Percentiles rank a stretch among this genome's conserved stretches.
Evolutionary conservation across 2,329 filamentous ascomycete species (phyloP).

Genomic region (Pestalotiopsis fici): DNA sequence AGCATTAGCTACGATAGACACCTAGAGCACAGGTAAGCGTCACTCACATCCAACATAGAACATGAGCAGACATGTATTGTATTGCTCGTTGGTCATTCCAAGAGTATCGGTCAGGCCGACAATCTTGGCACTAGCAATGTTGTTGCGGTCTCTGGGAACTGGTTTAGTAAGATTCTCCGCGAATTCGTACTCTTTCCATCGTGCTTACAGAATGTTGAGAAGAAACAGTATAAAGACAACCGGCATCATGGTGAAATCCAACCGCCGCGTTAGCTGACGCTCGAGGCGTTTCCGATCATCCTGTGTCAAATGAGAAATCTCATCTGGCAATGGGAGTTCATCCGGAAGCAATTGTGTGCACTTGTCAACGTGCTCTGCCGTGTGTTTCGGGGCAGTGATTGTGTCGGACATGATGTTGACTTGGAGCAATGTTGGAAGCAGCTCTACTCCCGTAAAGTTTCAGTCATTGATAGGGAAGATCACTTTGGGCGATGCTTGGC

Average conservation of each 20-base stretch:
- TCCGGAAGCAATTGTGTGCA: conserved; percentile 1
- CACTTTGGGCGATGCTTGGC: not conserved
- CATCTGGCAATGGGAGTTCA: conserved; percentile 7
- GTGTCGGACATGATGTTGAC: conserved; percentile 3
- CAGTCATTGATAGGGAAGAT: not conserved
- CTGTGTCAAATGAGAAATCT: not conserved
- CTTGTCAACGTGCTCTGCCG: conserved; percentile 4
- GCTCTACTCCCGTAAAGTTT: not conserved
- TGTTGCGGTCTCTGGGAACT: conserved; percentile 13
- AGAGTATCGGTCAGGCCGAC: conserved; percentile 12
- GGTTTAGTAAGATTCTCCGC: not conserved
- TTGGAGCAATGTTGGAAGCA: not conserved
- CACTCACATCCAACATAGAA: conserved; percentile 16
- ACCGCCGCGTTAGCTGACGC: conserved; percentile 2
- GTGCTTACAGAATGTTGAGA: conserved; percentile 15
- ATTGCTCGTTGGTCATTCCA: conserved; percentile 13
- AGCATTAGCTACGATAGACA: conserved; percentile 7
- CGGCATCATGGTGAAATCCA: conserved; percentile 16
- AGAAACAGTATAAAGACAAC: conserved; percentile 16
- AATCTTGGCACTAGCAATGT: conserved; percentile 18
- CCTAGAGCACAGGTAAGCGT: conserved; percentile 3
- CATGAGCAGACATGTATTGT: conserved; percentile 17
- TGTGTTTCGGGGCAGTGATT: not conserved
- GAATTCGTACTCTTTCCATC: not conserved
- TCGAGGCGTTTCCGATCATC: conserved; percentile 3